A percentile compares a stretch with the other conserved stretches of the same genome.
These are phyloP conservation scores for Lactarius akahatsu DNA, from an alignment of 768 basidiomycete species.

Conservation along the genomic window DNA sequence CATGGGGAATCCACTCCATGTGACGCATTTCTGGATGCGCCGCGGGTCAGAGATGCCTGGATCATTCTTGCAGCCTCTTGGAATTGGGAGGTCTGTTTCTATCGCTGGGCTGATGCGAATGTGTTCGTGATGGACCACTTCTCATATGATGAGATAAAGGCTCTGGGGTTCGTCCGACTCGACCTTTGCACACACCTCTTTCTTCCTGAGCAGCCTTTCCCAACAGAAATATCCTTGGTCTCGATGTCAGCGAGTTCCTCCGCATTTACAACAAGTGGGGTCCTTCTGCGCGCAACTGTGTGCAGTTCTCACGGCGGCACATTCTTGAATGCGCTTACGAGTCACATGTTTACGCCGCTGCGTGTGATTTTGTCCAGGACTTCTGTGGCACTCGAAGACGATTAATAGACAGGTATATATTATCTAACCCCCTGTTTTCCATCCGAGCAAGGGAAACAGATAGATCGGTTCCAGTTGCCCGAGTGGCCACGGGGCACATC, in stretches of 20 bases:
- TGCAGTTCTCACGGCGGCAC: background rate
- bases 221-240: background rate
- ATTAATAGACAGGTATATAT: background rate
- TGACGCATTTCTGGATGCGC: background rate
- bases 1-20: accelerated
- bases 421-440: background rate
- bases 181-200: background rate
- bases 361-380: background rate
- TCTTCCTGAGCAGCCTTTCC: background rate
- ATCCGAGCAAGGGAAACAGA: background rate
- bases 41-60: background rate
- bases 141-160: too few species aligned
- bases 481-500: background rate
- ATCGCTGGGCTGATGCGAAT: background rate
- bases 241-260: background rate
- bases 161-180: background rate
- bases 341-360: background rate
- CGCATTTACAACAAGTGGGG: background rate
- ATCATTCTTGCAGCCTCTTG: background rate
- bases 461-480: background rate
- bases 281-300: background rate
- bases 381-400: background rate
- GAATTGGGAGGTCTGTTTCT: background rate
- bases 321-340: background rate
- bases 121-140: background rate